A percentile compares a stretch with the other conserved stretches of the same genome.
These are phyloP conservation scores for Aegle marmelos DNA, from an alignment of 345 rosid genomes.

Conservation along the genomic window DNA sequence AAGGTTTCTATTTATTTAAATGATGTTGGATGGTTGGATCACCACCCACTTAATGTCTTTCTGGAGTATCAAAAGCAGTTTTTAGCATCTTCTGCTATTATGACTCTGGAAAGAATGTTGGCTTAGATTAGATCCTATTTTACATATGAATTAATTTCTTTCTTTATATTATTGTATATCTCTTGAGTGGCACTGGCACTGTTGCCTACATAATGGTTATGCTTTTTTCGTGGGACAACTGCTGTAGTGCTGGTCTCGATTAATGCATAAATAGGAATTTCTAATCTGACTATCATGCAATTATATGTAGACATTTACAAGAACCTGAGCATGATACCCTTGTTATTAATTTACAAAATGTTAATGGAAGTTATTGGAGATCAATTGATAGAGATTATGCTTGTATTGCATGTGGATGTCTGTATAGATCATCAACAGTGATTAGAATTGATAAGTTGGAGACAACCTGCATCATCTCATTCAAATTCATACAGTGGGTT, in stretches of 20 bases:
- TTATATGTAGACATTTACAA: not conserved
- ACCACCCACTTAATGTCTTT: not conserved
- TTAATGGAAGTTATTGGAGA: not conserved
- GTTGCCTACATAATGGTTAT: not conserved
- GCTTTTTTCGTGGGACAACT: not conserved
- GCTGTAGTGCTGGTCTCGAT: not conserved
- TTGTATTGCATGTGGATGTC: not conserved
- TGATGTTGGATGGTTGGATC: not conserved
- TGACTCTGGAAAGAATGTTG: not conserved
- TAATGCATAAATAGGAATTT: not conserved
- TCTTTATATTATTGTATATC: not conserved
- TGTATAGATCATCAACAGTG: not conserved
- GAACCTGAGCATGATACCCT: not conserved
- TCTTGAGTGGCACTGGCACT: not conserved
- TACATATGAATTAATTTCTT: not conserved
- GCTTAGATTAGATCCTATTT: not conserved
- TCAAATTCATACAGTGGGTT: not conserved
- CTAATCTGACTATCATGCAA: not conserved
- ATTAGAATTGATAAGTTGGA: not conserved
- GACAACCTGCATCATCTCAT: not conserved
- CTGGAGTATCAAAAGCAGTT: not conserved
- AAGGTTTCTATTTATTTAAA: not conserved
- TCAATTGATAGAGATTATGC: not conserved
- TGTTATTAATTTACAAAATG: not conserved
- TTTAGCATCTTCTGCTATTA: not conserved